Percentiles rank a stretch among this genome's conserved stretches.
Conservation (phyloP, 192 early-diverging fungal species). For the Irineochytrium annulatum region DNA sequence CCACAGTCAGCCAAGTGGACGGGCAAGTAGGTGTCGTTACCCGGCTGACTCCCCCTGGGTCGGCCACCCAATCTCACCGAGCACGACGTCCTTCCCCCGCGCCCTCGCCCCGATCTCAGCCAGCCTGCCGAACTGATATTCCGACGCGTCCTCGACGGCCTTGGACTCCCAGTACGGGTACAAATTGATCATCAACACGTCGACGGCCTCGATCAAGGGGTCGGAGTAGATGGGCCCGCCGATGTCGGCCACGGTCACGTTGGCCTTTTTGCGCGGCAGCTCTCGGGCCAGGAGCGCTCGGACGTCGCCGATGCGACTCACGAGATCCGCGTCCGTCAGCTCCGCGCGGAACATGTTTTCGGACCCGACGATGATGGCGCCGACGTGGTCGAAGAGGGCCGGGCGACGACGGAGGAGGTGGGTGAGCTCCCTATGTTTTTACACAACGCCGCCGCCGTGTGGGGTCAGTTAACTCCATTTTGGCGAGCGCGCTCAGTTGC, state of each 20-base stretch:
- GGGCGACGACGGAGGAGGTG: too few species aligned
- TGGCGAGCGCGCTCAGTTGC: too few species aligned
- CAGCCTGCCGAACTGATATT: not conserved
- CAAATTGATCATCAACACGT: not conserved
- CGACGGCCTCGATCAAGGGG: not conserved
- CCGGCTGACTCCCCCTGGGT: not conserved
- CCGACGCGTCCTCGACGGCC: not conserved
- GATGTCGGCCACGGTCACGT: constrained; percentile 2
- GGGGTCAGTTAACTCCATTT: too few species aligned
- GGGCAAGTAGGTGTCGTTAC: not conserved
- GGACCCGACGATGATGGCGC: too few species aligned
- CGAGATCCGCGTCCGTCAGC: too few species aligned
- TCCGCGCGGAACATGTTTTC: too few species aligned
- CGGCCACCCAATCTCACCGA: constrained; percentile 5
- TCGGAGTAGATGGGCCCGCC: not conserved
- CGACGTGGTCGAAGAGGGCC: too few species aligned
- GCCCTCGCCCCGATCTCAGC: not conserved
- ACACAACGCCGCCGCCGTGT: too few species aligned
- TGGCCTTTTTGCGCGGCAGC: too few species aligned
- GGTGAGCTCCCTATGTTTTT: too few species aligned
- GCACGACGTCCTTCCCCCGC: not conserved
- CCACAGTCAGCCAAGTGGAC: not conserved
- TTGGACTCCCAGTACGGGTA: constrained; percentile 1
- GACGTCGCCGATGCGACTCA: too few species aligned
- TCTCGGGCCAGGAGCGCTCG: too few species aligned